Base-by-base conservation (phyloP, 2,329 filamentous ascomycete genomes). In the Beauveria medogensis region DNA sequence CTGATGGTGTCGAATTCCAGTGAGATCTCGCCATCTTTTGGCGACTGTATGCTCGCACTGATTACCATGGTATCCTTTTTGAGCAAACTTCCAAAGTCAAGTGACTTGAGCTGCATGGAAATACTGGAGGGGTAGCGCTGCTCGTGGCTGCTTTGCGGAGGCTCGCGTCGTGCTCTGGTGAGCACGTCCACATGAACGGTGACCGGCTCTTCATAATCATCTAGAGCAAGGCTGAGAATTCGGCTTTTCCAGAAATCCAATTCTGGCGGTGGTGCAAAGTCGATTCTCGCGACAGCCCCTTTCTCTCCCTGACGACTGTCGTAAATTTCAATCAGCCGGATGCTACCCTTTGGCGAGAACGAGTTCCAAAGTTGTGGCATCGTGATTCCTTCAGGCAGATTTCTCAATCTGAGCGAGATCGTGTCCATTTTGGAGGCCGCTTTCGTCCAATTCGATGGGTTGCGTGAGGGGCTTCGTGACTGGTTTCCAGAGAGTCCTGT, bases 41-140 rank as follows among this genome's bases (percentile, higher is more conserved):
- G 3, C 2, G 60, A 55, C 2, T 60, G 26, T 34, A 76, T 65
- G 3, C 76, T 79, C 57, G 80, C 80, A 78, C 90, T 82, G 9
- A 78, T 71, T 69, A 86, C 81, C 78, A 92, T 84, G 0, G 76
- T 75, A 3, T 73, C 74, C 5, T 82, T 78, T 1, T 78, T 72
- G 1, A 80, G 66, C 73, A 85, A 78, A 46, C 84, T 75, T 0
- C 90, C 89, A 65, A 92, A 88, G 20, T 84, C 79, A 2, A 92
- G 67, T 0, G 73, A 74, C 1, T 69, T 66, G 3, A 81, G 75
- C 1, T 70, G 67, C 2, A 85, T 64, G 18, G 68, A 75, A 70
- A 82, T 72, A 22, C 68, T 68, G 24, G 68, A 62, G 1, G 72
- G 71, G 48, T 74, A 73, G 24, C 30, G 34, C 22, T 50, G 41